Evolutionary conservation across 768 basidiomycete genomes (phyloP).

Genomic region (Naematelia aurantialba): DNA sequence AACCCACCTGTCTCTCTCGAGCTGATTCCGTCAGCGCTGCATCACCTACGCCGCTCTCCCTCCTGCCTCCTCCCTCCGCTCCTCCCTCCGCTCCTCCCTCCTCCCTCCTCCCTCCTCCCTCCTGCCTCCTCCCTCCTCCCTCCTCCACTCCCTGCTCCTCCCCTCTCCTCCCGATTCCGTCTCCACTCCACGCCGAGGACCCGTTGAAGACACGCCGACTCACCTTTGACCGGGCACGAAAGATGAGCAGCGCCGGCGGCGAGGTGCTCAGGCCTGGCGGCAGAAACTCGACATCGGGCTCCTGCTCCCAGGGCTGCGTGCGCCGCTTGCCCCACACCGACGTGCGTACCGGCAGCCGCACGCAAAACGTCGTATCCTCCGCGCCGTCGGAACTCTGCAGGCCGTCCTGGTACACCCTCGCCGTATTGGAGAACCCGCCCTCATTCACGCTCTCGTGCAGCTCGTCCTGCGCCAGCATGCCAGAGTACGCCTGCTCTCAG

Average conservation of each 20-base stretch:
- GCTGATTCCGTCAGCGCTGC: conserved; percentile 53
- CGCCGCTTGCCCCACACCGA: conserved; percentile 55
- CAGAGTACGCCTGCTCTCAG: conserved; percentile 78
- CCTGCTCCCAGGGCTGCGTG: conserved; percentile 34
- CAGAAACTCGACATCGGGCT: conserved; percentile 41
- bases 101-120: too few species aligned
- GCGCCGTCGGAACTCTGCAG: conserved; percentile 66
- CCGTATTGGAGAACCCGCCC: conserved; percentile 43
- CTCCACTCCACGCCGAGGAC: not conserved
- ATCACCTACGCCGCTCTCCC: not conserved
- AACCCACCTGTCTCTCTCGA: conserved; percentile 92
- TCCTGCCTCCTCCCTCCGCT: not conserved
- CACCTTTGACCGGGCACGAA: conserved; percentile 47
- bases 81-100: not conserved
- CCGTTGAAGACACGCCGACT: conserved; percentile 11
- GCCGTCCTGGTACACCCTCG: conserved; percentile 83
- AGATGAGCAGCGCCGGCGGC: conserved; percentile 36
- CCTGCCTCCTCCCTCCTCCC: too few species aligned
- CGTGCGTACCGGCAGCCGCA: conserved; percentile 48
- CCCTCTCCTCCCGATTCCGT: too few species aligned
- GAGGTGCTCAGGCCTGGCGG: conserved; percentile 57
- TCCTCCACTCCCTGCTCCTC: too few species aligned
- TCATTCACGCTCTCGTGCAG: conserved; percentile 26
- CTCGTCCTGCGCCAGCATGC: conserved; percentile 61
- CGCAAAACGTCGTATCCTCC: conserved; percentile 80